Evolutionary conservation across 441 rosid species (phyloP).

Genomic region (Aquilaria agallochum): DNA sequence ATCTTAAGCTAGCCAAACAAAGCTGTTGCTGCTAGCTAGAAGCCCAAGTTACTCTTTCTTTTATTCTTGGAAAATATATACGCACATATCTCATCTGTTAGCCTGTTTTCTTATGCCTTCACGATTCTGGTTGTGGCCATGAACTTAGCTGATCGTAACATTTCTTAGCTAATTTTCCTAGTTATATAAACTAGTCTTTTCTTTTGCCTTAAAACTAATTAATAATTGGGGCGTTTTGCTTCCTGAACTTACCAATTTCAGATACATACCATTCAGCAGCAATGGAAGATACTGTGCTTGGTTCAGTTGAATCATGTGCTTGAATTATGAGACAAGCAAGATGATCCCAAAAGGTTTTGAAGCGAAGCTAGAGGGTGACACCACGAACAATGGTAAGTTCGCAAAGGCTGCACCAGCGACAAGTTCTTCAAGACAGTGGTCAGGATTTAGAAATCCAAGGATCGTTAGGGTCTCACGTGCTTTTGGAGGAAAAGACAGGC

Average conservation of each 20-base stretch:
- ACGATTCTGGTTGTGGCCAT: too few species aligned
- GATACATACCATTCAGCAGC: too few species aligned
- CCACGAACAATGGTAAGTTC: conserved; percentile 16
- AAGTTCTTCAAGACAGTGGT: conserved; percentile 61
- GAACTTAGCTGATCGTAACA: not conserved
- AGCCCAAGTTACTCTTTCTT: too few species aligned
- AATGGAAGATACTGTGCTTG: not conserved
- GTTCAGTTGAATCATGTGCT: conserved; percentile 10
- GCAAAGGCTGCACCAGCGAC: conserved; percentile 25
- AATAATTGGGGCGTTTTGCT: not conserved
- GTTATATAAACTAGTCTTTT: not conserved
- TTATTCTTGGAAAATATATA: too few species aligned
- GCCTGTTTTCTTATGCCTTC: too few species aligned
- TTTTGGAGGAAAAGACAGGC: conserved; percentile 95
- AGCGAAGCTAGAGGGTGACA: conserved; percentile 60
- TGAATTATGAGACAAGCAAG: conserved; percentile 35
- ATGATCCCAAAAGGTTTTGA: conserved; percentile 45
- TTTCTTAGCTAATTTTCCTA: not conserved
- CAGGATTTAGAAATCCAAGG: conserved; percentile 84
- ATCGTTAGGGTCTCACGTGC: conserved; percentile 74
- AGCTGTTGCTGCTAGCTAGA: too few species aligned
- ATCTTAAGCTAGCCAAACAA: too few species aligned
- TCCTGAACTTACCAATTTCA: not conserved
- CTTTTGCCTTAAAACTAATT: not conserved
- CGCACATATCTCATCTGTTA: too few species aligned